Conservation (phyloP, 352 stramenopile species). For the Globisporangium nodosum region DNA sequence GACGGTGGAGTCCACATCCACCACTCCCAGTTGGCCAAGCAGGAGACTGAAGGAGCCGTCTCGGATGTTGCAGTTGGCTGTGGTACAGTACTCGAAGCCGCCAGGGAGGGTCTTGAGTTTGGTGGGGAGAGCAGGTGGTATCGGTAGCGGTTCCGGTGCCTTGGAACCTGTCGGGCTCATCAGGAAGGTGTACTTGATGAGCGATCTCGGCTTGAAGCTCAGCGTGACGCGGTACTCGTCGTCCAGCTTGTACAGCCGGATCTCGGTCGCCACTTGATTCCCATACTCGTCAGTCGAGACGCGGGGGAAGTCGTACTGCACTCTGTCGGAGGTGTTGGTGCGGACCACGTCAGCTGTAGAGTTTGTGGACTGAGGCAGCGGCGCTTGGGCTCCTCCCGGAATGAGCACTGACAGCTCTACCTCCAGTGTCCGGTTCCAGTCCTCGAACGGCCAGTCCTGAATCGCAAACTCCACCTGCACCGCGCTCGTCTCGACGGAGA, state of each 20-base stretch:
- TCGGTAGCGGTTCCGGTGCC: not conserved
- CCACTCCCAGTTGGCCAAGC: slow-evolving; percentile 8
- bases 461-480: not conserved
- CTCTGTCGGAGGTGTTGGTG: not conserved
- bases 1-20: not conserved
- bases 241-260: slow-evolving; percentile 1
- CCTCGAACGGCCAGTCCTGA: not conserved
- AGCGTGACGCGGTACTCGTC: slow-evolving; percentile 9
- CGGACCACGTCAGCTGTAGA: not conserved
- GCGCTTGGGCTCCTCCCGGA: not conserved
- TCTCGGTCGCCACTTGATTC: not conserved
- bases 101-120: slow-evolving; percentile 10
- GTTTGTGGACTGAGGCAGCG: not conserved
- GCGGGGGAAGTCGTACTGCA: not conserved
- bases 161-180: not conserved
- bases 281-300: not conserved
- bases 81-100: slow-evolving; percentile 18
- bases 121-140: not conserved
- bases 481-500: not conserved
- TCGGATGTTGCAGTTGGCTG: slow-evolving; percentile 11
- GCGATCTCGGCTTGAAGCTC: not conserved
- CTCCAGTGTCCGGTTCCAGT: not conserved
- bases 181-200: slow-evolving; percentile 5
- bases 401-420: not conserved
- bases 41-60: slow-evolving; percentile 11